Evolutionary conservation across 2,329 filamentous ascomycete genomes (phyloP), one percentile per base, ranked within the genome.

Genomic region (Hypoxylon sp.): DNA sequence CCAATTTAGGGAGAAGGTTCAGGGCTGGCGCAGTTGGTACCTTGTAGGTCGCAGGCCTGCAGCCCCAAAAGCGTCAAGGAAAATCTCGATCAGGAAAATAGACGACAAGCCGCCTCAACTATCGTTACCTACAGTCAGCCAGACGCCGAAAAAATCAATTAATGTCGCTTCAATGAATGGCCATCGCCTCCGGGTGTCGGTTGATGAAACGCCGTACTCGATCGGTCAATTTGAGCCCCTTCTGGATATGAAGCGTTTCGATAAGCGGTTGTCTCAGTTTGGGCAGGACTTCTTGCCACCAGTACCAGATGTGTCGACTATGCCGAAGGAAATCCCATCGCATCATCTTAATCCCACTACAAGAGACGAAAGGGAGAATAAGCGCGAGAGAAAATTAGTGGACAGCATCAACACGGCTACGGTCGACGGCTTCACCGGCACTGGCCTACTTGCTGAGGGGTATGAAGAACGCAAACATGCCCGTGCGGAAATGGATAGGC

Each of bases 21-120:
- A 97, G 69, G 82, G 82, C 42, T 98, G 95, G 95, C 89, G 95
- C 65, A 97, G 93, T 79, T 97, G 94, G 94, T 97, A 97, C 76
- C 82, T 98, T 6, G 91, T 93, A 48, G 90, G 93, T 73, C 89
- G 90, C 68, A 86, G 91, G 58, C 79, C 75, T 40, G 81, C 78
- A 63, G 74, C 75, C 17, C 75, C 72, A 20, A 77, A 79, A 54
- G 76, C 74, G 53, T 78, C 73, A 69, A 76, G 66, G 30, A 72
- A 59, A 64, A 75, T 71, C 57, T 74, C 62, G 67, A 79, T 77
- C 66, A 73, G 64, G 35, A 75, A 70, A 69, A 75, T 69, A n/a
- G 66, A 75, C 49, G 73, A 77, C n/a, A 74, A 74, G 20, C 64
- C 75, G 5, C 76, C 77, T 10, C 78, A 79, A 58, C 76, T 77